Base-by-base conservation (phyloP, 148 eudicot species). In the Polygonum aviculare region DNA sequence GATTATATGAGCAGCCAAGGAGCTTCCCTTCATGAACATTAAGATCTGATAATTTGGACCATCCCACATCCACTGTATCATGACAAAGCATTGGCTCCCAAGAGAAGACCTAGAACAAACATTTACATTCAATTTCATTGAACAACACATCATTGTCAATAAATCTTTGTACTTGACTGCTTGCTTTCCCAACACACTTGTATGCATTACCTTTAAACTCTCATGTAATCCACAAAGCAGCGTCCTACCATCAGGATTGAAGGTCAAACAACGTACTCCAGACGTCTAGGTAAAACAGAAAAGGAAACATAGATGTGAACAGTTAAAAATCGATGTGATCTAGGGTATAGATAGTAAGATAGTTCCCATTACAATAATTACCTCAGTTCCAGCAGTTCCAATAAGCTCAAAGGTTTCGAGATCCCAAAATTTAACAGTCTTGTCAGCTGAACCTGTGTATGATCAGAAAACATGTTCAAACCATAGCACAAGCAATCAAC, bases 331-430 rank as follows among this genome's bases (percentile, higher is more conserved):
- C n/a, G 49, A 69, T 19, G 48, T 72, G 51, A 44, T 33, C 21
- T 19, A 45, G 45, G 36, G 45, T 21, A 72, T 8, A 26, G 22
- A 21, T 18, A 41, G 44, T 10, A 21, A 10, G 51, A 44, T 19
- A 10, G 15, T 45, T 44, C 52, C 26, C 75, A 19, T 12, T 10
- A 10, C 8, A 45, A 72, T 44, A 41, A 22, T 81, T 78, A 92
- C 98, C 98, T 95, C 98, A 39, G 98, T 92, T 72, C 96, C 97
- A 82, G 98, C 85, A 12, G 97, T 89, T 72, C 98, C 98, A 79
- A 92, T 95, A 57, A 90, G 97, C 85, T 95, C 98, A 86, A 95
- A 95, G 67, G 98, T 92, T 82, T 95, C 98, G 78, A 95, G 97
- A 81, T 95, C 98, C 96, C 97, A 95, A 79, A 92, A 95, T 80